Base-by-base conservation (phyloP, 805 yeast species). In the Kurtzmaniella cleridarum region DNA sequence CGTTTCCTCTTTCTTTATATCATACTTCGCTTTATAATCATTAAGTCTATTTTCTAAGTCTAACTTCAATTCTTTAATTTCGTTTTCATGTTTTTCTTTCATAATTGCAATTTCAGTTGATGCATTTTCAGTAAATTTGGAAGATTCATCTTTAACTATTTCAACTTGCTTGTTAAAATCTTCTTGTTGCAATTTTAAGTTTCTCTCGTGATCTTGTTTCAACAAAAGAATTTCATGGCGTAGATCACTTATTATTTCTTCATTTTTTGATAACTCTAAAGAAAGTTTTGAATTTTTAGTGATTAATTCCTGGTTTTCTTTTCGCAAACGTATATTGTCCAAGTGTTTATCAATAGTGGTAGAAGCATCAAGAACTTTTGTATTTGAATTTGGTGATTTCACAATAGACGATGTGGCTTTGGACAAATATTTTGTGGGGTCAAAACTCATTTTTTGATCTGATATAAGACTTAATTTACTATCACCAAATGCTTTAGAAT, bases 301-400 rank as follows among this genome's bases (percentile, higher is more conserved):
- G 15, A 17, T 28, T 2, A 57, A 26, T 20, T 59, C 62, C 7
- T 42, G 39, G 35, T 55, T 57, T 40, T 59, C 68, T 35, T 57
- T 59, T 32, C 58, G 56, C 17, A 67, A 53, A 35, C 71, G 50
- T 3, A 69, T 59, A 38, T 66, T 64, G 36, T 69, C 73, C 34
- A 69, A 49, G 43, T 67, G 72, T 41, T 64, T 69, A 45, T 69
- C 74, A 14, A 69, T 62, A 5, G 62, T 57, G 5, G 50, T 53
- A 1, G 71, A 57, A 2, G 70, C 56, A 44, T 66, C 71, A 33
- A 66, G 49, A 1, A 55, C 50, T 23, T 48, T 50, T 3, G 54
- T 34, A 12, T 41, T 26, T 9, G 31, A 24, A 12, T 30, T 27
- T 13, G 36, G 31, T 14, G 31, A 20, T 13, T 30, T 16, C n/a